A percentile compares a stretch with the other conserved stretches of the same genome.
Evolutionary conservation across 139 green algal species (phyloP).

Genomic region (Chlamydomonas eustigma): DNA sequence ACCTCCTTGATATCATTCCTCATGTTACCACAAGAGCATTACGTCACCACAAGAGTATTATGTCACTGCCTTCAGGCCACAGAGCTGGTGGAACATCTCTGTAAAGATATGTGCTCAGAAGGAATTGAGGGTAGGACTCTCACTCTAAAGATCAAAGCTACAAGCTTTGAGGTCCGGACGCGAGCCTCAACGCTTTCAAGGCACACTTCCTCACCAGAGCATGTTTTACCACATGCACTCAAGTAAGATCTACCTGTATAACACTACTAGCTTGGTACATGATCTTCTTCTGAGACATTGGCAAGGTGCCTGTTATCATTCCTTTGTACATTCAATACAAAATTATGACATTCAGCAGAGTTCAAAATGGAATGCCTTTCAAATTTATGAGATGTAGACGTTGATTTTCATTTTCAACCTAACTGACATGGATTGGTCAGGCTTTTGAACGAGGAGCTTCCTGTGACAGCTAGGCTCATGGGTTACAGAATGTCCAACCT

Average conservation of each 20-base stretch:
- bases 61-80: not conserved
- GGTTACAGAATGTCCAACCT: not conserved
- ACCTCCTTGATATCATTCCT: too few species aligned
- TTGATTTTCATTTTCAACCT: not conserved
- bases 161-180: slow-evolving; percentile 50
- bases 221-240: not conserved
- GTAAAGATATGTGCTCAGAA: slow-evolving; percentile 62
- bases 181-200: not conserved
- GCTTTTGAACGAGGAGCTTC: not conserved
- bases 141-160: slow-evolving; percentile 83
- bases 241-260: not conserved
- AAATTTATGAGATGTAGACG: not conserved
- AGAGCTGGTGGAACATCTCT: slow-evolving; percentile 59
- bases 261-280: not conserved
- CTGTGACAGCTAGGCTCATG: not conserved
- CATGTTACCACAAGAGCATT: too few species aligned
- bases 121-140: slow-evolving; percentile 68
- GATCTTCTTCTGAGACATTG: not conserved
- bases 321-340: not conserved
- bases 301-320: not conserved
- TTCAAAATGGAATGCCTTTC: too few species aligned
- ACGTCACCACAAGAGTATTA: too few species aligned
- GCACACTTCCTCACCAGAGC: not conserved
- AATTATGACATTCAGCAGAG: too few species aligned
- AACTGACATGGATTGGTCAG: not conserved